Base-by-base conservation (phyloP, 805 yeast genomes). In the Kodamaea nitidulidarum region DNA sequence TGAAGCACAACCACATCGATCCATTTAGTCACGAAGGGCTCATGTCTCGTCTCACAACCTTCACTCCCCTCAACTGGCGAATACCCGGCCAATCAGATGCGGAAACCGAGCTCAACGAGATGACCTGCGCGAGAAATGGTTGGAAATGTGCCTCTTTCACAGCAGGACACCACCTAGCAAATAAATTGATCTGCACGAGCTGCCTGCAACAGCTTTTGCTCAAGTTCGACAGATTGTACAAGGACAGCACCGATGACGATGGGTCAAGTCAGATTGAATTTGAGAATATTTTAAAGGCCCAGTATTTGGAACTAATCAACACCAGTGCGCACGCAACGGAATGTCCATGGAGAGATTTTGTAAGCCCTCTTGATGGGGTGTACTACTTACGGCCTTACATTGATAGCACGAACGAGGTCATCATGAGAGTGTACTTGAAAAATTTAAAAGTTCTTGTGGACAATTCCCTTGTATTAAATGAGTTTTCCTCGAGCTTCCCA, bases 81-180 rank as follows among this genome's bases (percentile, higher is more conserved):
- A 47, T 75, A 1, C 66, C 65, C 1, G 26, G 20, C 12, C 40
- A 42, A 16, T 53, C 54, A 3, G 24, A 37, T 24, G 28, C 32
- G 10, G 35, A 41, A 5, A 31, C 18, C 8, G 25, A 32, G 2
- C 51, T 78, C 18, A 71, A 61, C 4, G 80, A 79, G 38, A 56
- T 78, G 24, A 62, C 52, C 21, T 72, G 79, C 48, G 68, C 80
- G 1, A 48, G 71, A 15, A 61, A 70, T 38, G 84, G 84, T 1
- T 78, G 83, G 83, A 56, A 51, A 36, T 71, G 76, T 44, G 67
- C 66, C 11, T 54, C 64, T 6, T 50, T 60, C 16, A 16, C 26
- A 11, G 46, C 60, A 1, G 35, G 43, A 6, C 48, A 49, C 22
- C 44, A 51, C 31, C 40, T 51, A 6, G 56, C 54, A 40, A 67